phyloP scores from a whole-genome alignment of 1,284 basidiomycete species.

The Coniferiporia sulphurascens region DNA sequence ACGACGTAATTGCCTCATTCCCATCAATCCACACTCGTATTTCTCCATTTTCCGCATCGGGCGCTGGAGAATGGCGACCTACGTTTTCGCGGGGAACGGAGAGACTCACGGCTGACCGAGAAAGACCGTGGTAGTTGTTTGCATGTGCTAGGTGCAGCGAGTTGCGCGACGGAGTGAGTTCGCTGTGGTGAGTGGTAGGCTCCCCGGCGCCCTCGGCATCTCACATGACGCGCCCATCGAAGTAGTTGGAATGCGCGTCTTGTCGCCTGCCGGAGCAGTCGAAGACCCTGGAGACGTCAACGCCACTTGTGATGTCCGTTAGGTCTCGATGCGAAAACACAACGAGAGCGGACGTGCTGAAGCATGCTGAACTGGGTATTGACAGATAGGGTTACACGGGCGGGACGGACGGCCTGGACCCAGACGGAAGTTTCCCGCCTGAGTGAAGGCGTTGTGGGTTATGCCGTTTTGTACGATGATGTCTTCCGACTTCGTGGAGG shows the following conservation, averaged over 20 bases:
- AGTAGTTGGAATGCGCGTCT: constrained; percentile 23
- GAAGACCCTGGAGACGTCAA: constrained; percentile 38
- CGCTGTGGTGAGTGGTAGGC: no score
- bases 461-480: constrained; percentile 21
- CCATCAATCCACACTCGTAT: constrained; percentile 26
- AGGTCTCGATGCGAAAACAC: no score
- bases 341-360: constrained; percentile 23
- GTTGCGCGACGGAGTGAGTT: constrained; percentile 3
- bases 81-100: constrained; percentile 25
- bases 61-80: constrained; percentile 35
- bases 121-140: constrained; percentile 26
- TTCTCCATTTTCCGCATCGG: constrained; percentile 25
- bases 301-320: constrained; percentile 37
- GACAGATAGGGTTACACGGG: no score
- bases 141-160: constrained; percentile 22
- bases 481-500: no score
- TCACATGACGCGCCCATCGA: no score
- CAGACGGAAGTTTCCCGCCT: no score
- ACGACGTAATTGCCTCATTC: constrained; percentile 15
- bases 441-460: constrained; percentile 23
- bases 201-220: no score
- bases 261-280: constrained; percentile 50
- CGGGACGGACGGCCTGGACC: no score
- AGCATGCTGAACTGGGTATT: no score
- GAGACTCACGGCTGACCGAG: constrained; percentile 26